Evolutionary conservation across 768 basidiomycete genomes (phyloP), one percentile per base, ranked within the genome.

Genomic region (Neoboletus subvelutipes): DNA sequence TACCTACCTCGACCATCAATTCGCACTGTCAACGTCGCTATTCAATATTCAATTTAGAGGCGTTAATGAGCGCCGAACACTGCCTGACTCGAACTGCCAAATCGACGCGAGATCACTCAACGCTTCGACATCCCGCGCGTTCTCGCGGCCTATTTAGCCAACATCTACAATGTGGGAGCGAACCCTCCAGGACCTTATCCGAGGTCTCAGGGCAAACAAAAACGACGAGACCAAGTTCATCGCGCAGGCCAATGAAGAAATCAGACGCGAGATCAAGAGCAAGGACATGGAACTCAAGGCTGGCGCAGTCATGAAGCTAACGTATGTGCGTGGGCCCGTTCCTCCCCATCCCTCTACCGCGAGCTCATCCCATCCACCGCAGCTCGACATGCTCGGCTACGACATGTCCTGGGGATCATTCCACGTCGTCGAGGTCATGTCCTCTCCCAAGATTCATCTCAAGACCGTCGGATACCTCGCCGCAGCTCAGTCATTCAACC

Each of bases 261-360:
- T 97, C 65, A 79, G 92, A 63, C 80, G 82, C 57, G 97, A 99
- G 76, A 86, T 98, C 68, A 90, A 86, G 76, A 84, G 83, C 67
- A 92, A 92, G 65, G 97, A 98, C 69, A 96, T 98, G 92, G 93
- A 92, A 62, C 80, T 98, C 64, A 99, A 99, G 75, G 94, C 94
- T 0, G 94, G 82, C 15, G 97, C 96, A 0, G 86, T 98, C 33
- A 78, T 98, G 72, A 99, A 99, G 75, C 85, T 98, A 58, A 93
- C 92, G 65, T 99, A 98, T 75, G 96, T 97, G 75, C 72, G 94
- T 86, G 20, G 13, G 12, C 12, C 20, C 52, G 20, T 34, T 20
- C 28, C 36, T 50, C 46, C 15, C 36, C 50, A 4, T 20, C 22
- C 50, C 45, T 17, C 26, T 20, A 18, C 59, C 46, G 33, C 50